Conservation (phyloP, 768 basidiomycete genomes). For the Saitozyma sp. region DNA sequence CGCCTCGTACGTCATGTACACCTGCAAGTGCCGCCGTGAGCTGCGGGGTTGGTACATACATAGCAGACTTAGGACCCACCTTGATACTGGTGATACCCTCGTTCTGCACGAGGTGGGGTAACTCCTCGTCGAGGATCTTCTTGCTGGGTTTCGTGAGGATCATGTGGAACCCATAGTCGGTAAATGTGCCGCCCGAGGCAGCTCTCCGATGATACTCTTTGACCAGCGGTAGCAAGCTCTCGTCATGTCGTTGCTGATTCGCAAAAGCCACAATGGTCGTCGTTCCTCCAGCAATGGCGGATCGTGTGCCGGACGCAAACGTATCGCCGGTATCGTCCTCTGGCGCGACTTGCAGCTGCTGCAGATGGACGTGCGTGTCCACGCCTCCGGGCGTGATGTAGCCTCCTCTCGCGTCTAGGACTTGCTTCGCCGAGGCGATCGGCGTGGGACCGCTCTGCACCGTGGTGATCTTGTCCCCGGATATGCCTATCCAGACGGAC, state of each 20-base stretch:
- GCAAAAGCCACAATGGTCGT: slow-evolving; percentile 12
- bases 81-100: slow-evolving; percentile 16
- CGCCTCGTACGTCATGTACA: slow-evolving; percentile 12
- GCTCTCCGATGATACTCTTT: slow-evolving; percentile 14
- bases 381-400: too few relatives aligned
- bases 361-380: too few relatives aligned
- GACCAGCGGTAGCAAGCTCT: slow-evolving; percentile 5
- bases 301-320: too few relatives aligned
- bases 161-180: slow-evolving; percentile 16
- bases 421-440: too few relatives aligned
- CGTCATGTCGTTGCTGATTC: slow-evolving; percentile 13
- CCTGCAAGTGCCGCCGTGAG: neutral
- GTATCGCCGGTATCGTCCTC: too few relatives aligned
- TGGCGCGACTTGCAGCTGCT: too few relatives aligned
- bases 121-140: slow-evolving; percentile 12
- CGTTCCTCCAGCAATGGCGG: slow-evolving; percentile 6
- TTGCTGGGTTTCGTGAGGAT: slow-evolving; percentile 12
- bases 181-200: neutral
- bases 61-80: slow-evolving; percentile 3
- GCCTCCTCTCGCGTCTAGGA: too few relatives aligned
- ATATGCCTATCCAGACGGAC: too few relatives aligned
- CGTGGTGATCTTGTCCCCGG: too few relatives aligned
- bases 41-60: neutral
- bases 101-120: slow-evolving; percentile 6
- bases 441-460: too few relatives aligned